Base-by-base conservation (phyloP, 352 stramenopile genomes). In the Thraustochytrium striatum region DNA sequence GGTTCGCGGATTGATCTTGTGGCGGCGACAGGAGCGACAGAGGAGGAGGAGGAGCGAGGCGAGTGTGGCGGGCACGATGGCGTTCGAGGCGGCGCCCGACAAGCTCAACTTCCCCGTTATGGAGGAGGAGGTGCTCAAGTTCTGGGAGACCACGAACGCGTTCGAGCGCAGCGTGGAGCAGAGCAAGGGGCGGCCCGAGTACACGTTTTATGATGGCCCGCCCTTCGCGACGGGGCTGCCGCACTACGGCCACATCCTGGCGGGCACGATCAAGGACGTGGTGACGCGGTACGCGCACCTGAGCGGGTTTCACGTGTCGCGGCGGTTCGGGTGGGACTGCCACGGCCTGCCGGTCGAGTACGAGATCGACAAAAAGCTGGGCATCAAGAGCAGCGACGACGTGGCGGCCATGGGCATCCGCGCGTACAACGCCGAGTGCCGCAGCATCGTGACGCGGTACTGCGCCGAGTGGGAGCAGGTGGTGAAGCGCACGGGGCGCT, bases 231-330 rank as follows among this genome's bases (percentile, higher is more conserved):
- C 96, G 36, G 96, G 91, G 38, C 85, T 99, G 78, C 97, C 97
- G 7, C 97, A 99, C 86, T 98, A 98, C 87, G 97, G 97, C 50
- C 95, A 98, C 87, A 96, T 98, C 82, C 86, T 98, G 41, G 95
- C 95, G 30, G 96, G 97, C 44, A 99, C 97, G 53, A 99, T 99
- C 87, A 99, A 99, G 87, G 97, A 99, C 86, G 98, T 94, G 28
- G 95, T 99, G 39, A 99, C 97, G n/a, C 92, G 97, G 11, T 99
- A 98, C 82, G 97, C 97, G n/a, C 93, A 96, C 86, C 94, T 98
- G 87, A 98, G 92, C 0, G 95, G 95, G 7, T 94, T 98, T 85
- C 92, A 97, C 83, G 96, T 99, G 0, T 89, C 94, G 59, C 93
- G 97, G 44, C 91, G 97, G 72, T 98, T 98, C 57, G 97, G 97